Conservation (phyloP, 106 monocot species). For the Allium sativum region DNA sequence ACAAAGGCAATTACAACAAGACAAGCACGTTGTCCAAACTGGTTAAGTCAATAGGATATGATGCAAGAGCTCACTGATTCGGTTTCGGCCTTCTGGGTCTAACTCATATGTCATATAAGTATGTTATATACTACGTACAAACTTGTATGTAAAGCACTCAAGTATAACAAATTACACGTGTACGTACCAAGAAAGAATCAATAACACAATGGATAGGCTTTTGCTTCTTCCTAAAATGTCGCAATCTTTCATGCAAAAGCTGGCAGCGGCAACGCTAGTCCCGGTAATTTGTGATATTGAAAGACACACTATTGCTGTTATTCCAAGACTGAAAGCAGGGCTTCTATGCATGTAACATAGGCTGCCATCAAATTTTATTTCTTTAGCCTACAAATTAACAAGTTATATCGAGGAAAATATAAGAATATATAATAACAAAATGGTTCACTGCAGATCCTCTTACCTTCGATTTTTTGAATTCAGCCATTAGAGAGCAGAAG, state of each 20-base stretch:
- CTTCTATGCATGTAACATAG: constrained; percentile 60
- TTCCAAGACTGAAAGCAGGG: constrained; percentile 56
- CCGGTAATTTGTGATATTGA: constrained; percentile 54
- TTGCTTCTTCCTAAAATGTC: constrained; percentile 3
- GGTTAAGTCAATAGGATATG: too few relatives aligned
- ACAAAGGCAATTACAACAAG: too few relatives aligned
- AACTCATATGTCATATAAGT: too few relatives aligned
- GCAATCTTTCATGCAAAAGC: constrained; percentile 6
- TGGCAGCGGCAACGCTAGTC: constrained; percentile 20
- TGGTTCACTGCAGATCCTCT: not conserved
- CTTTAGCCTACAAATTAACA: constrained; percentile 9
- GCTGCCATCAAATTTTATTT: constrained; percentile 63
- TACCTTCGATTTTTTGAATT: constrained; percentile 59
- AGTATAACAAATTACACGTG: not conserved
- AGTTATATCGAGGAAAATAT: not conserved
- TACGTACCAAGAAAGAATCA: constrained; percentile 57
- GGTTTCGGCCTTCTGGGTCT: too few relatives aligned
- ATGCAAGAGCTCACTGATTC: too few relatives aligned
- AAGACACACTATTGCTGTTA: constrained; percentile 52
- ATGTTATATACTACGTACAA: too few relatives aligned
- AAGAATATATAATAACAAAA: not conserved
- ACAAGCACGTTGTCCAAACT: too few relatives aligned
- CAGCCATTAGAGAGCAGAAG: constrained; percentile 56
- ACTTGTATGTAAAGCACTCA: too few relatives aligned
- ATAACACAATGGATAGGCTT: constrained; percentile 16